Percentiles rank a stretch among this genome's conserved stretches.
phyloP scores from a whole-genome alignment of 768 basidiomycete genomes.

The Tylopilus plumbeoviolaceoides region DNA sequence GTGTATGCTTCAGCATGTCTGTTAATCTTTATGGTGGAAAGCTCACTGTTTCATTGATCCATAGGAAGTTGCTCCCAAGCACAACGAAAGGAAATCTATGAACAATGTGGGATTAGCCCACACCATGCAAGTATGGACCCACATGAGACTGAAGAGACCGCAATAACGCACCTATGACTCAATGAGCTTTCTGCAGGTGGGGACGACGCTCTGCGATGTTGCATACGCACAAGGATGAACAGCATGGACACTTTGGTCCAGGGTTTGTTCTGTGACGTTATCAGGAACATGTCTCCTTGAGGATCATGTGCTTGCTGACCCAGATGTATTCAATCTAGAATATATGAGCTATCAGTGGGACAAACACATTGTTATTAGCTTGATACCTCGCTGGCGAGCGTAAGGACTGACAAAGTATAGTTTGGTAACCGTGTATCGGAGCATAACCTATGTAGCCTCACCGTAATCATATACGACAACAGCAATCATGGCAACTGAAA shows the following conservation, averaged over 20 bases:
- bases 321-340: constrained; percentile 11
- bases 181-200: neutral
- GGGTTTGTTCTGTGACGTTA: neutral
- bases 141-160: constrained; percentile 1
- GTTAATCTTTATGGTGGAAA: neutral
- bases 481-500: neutral
- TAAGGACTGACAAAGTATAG: constrained; percentile 1
- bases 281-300: neutral
- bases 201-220: neutral
- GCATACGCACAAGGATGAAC: constrained; percentile 5
- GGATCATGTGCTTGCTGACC: neutral
- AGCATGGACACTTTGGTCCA: constrained; percentile 10
- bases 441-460: neutral
- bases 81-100: constrained; percentile 1
- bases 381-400: constrained; percentile 10
- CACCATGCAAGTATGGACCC: neutral
- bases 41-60: neutral
- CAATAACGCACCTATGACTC: constrained; percentile 9
- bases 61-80: constrained; percentile 1
- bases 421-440: neutral
- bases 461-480: constrained; percentile 10
- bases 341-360: neutral
- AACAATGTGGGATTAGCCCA: neutral
- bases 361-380: neutral
- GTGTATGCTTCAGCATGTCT: neutral